Percentiles rank a stretch among this genome's conserved stretches.
phyloP scores from a whole-genome alignment of 164 flowering plant species.

The Protea cynaroides region DNA sequence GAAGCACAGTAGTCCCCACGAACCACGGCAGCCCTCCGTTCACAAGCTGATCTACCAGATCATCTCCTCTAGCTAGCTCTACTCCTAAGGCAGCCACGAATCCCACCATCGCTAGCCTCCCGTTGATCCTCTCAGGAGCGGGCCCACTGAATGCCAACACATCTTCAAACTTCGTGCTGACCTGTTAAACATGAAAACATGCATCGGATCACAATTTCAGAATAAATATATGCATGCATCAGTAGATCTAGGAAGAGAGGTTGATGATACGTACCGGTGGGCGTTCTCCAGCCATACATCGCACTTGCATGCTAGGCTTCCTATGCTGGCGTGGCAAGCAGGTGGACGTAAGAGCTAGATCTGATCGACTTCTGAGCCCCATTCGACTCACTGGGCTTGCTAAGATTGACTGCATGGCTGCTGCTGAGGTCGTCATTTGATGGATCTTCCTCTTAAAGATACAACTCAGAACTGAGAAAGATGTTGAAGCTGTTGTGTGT shows the following conservation, averaged over 20 bases:
- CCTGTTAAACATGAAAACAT: too few species aligned
- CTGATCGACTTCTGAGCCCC: neutral
- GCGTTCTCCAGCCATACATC: slow-evolving; percentile 23
- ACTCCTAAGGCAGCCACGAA: slow-evolving; percentile 74
- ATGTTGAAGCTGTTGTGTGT: too few species aligned
- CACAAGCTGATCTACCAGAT: slow-evolving; percentile 46
- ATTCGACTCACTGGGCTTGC: slow-evolving; percentile 2
- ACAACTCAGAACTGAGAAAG: too few species aligned
- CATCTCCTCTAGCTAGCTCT: slow-evolving; percentile 56
- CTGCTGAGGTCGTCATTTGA: too few species aligned
- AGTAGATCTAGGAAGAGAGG: neutral
- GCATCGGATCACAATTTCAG: too few species aligned
- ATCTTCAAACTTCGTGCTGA: neutral
- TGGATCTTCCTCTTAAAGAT: too few species aligned
- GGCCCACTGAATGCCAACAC: neutral
- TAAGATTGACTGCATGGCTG: too few species aligned
- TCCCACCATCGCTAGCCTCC: slow-evolving; percentile 65
- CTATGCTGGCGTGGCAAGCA: slow-evolving; percentile 3
- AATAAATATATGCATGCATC: too few species aligned
- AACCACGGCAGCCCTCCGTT: slow-evolving; percentile 72
- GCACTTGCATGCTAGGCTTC: slow-evolving; percentile 1
- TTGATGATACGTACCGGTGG: neutral
- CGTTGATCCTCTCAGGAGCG: slow-evolving; percentile 14
- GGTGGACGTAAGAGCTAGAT: neutral
- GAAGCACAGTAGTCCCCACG: slow-evolving; percentile 41